Percentiles rank a stretch among this genome's conserved stretches.
These are phyloP conservation scores for Meyerozyma athensensis DNA, from an alignment of 1,139 yeast species.

Conservation along the genomic window DNA sequence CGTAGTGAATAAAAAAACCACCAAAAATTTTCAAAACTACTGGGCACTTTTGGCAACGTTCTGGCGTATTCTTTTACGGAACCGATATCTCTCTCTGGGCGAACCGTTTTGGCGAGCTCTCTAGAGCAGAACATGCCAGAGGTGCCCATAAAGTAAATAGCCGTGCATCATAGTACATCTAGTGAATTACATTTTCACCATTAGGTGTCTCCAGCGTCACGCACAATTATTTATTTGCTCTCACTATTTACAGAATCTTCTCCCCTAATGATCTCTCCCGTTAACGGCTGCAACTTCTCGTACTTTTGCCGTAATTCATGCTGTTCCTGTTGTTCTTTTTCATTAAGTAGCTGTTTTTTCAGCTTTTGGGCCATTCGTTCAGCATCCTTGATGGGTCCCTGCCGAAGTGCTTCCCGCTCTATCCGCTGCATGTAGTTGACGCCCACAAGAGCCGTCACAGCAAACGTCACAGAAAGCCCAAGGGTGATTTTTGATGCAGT, in stretches of 20 bases:
- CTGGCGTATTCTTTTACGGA: constrained; percentile 14
- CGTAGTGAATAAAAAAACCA: too few species aligned
- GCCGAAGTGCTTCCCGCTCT: constrained; percentile 66
- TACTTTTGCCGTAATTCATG: constrained; percentile 59
- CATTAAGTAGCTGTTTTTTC: constrained; percentile 48
- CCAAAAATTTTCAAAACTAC: constrained; percentile 6
- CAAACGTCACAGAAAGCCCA: constrained; percentile 51
- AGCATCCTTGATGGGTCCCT: constrained; percentile 79
- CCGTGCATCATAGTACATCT: constrained; percentile 52
- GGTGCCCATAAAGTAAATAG: constrained; percentile 15
- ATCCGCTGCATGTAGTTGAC: constrained; percentile 64
- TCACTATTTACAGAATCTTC: constrained; percentile 14
- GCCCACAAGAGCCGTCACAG: constrained; percentile 56
- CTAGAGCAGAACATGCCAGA: constrained; percentile 28
- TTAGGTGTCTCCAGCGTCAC: constrained; percentile 54
- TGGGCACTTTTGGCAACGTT: constrained; percentile 6
- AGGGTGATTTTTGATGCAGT: constrained; percentile 68
- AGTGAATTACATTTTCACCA: constrained; percentile 20
- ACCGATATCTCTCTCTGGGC: constrained; percentile 35
- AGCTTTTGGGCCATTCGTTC: constrained; percentile 50
- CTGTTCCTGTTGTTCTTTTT: constrained; percentile 73
- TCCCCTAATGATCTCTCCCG: constrained; percentile 33
- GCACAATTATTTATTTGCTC: constrained; percentile 21
- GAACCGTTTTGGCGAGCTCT: constrained; percentile 43
- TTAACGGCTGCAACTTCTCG: constrained; percentile 63